Conservation (phyloP, 1,139 yeast species). For the Blastobotrys proliferans region DNA sequence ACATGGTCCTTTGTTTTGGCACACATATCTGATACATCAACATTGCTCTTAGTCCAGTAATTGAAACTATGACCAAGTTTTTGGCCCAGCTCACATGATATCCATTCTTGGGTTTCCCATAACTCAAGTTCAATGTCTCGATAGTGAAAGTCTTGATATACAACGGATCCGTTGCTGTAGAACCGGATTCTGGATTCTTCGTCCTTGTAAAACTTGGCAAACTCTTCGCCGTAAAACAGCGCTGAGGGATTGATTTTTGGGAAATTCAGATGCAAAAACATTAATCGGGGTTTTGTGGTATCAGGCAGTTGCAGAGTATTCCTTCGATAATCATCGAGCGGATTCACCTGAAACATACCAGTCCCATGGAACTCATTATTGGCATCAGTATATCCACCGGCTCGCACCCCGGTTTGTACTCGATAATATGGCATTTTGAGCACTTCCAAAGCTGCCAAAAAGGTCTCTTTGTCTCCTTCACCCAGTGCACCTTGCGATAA, state of each 20-base stretch:
- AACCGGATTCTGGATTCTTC: slow-evolving; percentile 47
- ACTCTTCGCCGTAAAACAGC: slow-evolving; percentile 19
- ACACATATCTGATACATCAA: slow-evolving; percentile 37
- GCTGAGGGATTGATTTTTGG: slow-evolving; percentile 57
- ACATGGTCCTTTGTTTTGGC: slow-evolving; percentile 27
- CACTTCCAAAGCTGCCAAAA: slow-evolving; percentile 72
- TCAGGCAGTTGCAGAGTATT: slow-evolving; percentile 16
- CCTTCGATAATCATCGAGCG: slow-evolving; percentile 49
- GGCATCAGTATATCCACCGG: slow-evolving; percentile 34
- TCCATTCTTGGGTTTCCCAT: slow-evolving; percentile 56
- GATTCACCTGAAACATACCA: slow-evolving; percentile 74
- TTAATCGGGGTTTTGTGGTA: slow-evolving; percentile 39
- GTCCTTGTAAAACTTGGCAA: slow-evolving; percentile 37
- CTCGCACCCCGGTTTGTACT: slow-evolving; percentile 53
- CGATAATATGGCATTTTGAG: slow-evolving; percentile 59
- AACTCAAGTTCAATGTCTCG: slow-evolving; percentile 57
- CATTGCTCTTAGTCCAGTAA: slow-evolving; percentile 42
- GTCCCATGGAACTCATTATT: slow-evolving; percentile 47
- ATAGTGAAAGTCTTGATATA: slow-evolving; percentile 24
- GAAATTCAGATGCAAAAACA: slow-evolving; percentile 64
- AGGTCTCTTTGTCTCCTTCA: slow-evolving; percentile 90
- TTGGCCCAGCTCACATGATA: slow-evolving; percentile 47
- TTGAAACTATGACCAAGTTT: slow-evolving; percentile 41
- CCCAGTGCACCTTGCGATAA: slow-evolving; percentile 83
- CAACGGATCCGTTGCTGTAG: slow-evolving; percentile 53